These are phyloP conservation scores for Dactylellina cionopaga DNA, from an alignment of 2,329 filamentous ascomycete genomes.

Conservation along the genomic window DNA sequence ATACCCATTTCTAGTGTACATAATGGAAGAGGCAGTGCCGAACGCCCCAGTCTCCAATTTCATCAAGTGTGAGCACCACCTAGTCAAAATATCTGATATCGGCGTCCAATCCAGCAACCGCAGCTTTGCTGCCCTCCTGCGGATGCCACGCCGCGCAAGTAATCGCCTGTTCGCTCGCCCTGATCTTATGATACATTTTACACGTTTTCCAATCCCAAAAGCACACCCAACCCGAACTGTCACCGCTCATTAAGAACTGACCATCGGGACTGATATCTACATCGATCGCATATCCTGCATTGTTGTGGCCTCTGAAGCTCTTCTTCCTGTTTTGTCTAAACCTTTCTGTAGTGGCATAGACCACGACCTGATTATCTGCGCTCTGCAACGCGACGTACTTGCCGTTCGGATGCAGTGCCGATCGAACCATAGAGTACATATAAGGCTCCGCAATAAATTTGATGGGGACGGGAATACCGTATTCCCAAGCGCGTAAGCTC, in stretches of 20 bases:
- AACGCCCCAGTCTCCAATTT: not conserved
- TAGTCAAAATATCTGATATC: slow-evolving; percentile 48
- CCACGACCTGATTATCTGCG: slow-evolving; percentile 94
- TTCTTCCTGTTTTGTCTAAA: slow-evolving; percentile 99
- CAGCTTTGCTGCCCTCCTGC: slow-evolving; percentile 95
- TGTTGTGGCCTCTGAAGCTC: slow-evolving; percentile 94
- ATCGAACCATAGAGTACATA: slow-evolving; percentile 95
- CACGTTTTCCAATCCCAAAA: slow-evolving; percentile 99
- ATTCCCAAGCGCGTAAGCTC: slow-evolving; percentile 95
- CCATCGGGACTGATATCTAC: slow-evolving; percentile 89
- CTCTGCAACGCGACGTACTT: slow-evolving; percentile 96
- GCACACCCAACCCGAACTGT: slow-evolving; percentile 87
- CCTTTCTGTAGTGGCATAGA: slow-evolving; percentile 92
- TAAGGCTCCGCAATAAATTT: slow-evolving; percentile 97
- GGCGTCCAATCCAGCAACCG: slow-evolving; percentile 82
- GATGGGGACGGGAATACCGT: slow-evolving; percentile 96
- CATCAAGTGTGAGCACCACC: not conserved
- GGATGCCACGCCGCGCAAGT: slow-evolving; percentile 95
- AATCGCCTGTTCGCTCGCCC: slow-evolving; percentile 81
- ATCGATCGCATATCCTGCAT: slow-evolving; percentile 91
- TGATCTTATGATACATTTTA: slow-evolving; percentile 98
- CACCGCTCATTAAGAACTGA: slow-evolving; percentile 86
- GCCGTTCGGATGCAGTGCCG: slow-evolving; percentile 83
- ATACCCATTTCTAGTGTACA: slow-evolving; percentile 29
- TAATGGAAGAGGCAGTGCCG: too few relatives aligned